A percentile compares a stretch with the other conserved stretches of the same genome.
Evolutionary conservation across 2,329 filamentous ascomycete genomes (phyloP).

Genomic region (Neopestalotiopsis sp.): DNA sequence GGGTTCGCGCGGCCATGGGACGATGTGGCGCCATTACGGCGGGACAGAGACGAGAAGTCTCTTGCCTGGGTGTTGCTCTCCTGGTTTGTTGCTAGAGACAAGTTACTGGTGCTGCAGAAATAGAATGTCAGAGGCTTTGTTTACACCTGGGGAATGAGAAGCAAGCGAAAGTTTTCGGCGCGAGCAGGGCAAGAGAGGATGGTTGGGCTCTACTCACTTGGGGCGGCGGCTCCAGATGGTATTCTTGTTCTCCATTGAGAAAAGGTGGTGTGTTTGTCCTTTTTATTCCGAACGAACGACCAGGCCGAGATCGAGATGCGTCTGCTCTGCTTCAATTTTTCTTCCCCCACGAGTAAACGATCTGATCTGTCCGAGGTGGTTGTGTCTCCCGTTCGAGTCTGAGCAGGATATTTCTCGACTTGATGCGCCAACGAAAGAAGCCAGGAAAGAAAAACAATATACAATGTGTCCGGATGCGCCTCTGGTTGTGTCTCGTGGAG

Average conservation of each 20-base stretch:
- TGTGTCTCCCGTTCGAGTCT: background rate
- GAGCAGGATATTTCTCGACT: background rate
- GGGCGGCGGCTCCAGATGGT: constrained; percentile 79
- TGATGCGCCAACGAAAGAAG: background rate
- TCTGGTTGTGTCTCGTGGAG: background rate
- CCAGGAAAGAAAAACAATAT: background rate
- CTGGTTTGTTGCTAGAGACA: constrained; percentile 77
- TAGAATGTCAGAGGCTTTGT: background rate
- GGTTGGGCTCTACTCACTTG: constrained; percentile 64
- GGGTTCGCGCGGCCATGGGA: constrained; percentile 81
- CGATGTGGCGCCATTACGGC: constrained; percentile 68
- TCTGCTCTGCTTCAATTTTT: background rate
- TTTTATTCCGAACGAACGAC: background rate
- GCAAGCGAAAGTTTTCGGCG: background rate
- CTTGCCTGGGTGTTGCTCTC: constrained; percentile 56
- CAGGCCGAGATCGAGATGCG: background rate
- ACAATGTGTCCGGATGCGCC: background rate
- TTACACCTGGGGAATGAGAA: background rate
- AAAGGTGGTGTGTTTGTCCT: constrained; percentile 9
- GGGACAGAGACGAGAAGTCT: constrained; percentile 54
- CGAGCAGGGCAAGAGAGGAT: background rate
- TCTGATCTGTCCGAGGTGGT: background rate
- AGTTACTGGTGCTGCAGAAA: constrained; percentile 76
- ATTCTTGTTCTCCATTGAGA: constrained; percentile 59
- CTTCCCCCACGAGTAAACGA: background rate